Evolutionary conservation across 2,329 filamentous ascomycete genomes (phyloP).

Genomic region (Diplocarpon mali): DNA sequence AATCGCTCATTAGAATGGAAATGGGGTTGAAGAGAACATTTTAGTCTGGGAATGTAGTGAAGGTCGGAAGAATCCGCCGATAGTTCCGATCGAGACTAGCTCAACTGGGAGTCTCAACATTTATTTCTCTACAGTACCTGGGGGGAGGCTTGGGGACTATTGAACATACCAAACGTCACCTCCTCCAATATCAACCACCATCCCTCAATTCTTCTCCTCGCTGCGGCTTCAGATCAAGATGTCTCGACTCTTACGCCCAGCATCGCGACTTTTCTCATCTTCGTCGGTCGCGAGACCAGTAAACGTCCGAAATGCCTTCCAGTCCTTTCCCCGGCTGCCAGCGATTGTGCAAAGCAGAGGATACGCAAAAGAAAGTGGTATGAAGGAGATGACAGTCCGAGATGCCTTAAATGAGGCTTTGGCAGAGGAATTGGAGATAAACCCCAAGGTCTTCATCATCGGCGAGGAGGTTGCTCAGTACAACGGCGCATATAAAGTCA

Average conservation of each 20-base stretch:
- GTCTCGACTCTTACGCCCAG: slow-evolving; percentile 51
- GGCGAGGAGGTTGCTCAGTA: slow-evolving; percentile 99
- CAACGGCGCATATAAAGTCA: slow-evolving; percentile 99
- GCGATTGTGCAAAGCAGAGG: slow-evolving; percentile 25
- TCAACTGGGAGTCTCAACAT: too few relatives aligned
- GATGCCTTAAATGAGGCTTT: slow-evolving; percentile 97
- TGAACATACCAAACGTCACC: slow-evolving; percentile 3
- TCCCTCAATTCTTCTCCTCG: slow-evolving; percentile 9
- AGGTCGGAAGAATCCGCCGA: too few relatives aligned
- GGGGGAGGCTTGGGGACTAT: too few relatives aligned
- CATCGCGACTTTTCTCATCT: slow-evolving; percentile 50
- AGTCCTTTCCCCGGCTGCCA: slow-evolving; percentile 30
- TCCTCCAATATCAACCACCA: slow-evolving; percentile 8
- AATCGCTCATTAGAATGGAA: too few relatives aligned
- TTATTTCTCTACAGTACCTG: too few relatives aligned
- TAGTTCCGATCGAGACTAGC: too few relatives aligned
- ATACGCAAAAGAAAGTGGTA: slow-evolving; percentile 35
- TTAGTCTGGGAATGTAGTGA: too few relatives aligned
- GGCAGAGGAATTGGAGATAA: slow-evolving; percentile 89
- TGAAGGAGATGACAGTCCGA: slow-evolving; percentile 92
- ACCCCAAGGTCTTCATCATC: slow-evolving; percentile 89
- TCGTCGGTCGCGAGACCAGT: slow-evolving; percentile 37
- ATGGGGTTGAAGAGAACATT: too few relatives aligned
- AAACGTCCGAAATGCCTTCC: slow-evolving; percentile 40
- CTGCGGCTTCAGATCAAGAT: slow-evolving; percentile 22